A percentile compares a stretch with the other conserved stretches of the same genome.
Conservation (phyloP, 257 asterid genomes). For the Solanum okadae region DNA sequence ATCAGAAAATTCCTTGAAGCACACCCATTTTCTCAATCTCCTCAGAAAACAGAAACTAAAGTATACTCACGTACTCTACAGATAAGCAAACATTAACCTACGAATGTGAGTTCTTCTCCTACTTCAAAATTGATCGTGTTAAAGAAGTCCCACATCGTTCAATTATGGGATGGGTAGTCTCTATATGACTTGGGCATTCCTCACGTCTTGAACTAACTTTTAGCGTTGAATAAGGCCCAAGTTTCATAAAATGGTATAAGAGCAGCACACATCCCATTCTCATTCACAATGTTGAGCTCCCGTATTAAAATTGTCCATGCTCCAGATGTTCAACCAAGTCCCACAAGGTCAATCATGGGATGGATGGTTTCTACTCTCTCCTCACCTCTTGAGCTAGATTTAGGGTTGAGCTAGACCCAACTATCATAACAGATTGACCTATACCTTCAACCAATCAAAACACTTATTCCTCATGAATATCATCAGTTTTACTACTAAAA, state of each 20-base stretch:
- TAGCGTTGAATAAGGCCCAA: background rate
- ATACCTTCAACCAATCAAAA: background rate
- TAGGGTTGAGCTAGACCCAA: background rate
- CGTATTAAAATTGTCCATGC: background rate
- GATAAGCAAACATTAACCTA: background rate
- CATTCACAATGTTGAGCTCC: background rate
- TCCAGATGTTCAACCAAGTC: background rate
- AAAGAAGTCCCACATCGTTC: background rate
- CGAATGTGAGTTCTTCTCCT: background rate
- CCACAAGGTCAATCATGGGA: background rate
- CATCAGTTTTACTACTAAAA: background rate
- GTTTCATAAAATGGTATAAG: background rate
- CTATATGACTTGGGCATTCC: background rate
- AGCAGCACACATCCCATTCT: background rate
- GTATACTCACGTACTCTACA: background rate
- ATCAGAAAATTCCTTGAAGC: constrained; percentile 27
- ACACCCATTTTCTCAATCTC: constrained; percentile 33
- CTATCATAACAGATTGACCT: background rate
- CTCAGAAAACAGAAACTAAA: background rate
- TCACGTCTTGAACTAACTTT: background rate
- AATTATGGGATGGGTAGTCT: background rate
- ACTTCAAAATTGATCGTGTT: background rate
- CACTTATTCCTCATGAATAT: background rate
- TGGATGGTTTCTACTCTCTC: background rate
- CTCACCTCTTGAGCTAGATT: background rate